Evolutionary conservation across 805 yeast genomes (phyloP), one percentile per base, ranked within the genome.

Genomic region (Suhomyces sp.): DNA sequence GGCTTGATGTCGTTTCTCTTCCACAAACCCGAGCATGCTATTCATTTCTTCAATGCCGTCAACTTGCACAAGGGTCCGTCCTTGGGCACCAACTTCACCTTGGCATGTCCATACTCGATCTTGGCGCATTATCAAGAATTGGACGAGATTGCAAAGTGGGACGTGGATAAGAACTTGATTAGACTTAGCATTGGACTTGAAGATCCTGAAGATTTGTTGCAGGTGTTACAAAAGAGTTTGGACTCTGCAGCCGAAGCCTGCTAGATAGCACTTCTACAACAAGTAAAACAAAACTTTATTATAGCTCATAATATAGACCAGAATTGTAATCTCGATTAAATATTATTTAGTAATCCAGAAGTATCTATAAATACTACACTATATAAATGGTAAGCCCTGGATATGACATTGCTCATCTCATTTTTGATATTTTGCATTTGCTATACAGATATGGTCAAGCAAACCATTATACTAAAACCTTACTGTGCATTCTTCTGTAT

Each of bases 111-210:
- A 7, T 92, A 92, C 68, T 80, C 96, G 6, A 81, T 92, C 45
- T 75, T 92, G 53, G 96, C 96, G 2, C 97, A 91, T 66, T 89
- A 83, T 67, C 78, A 76, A 50, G 97, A 91, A 67, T 71, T 90
- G 51, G 93, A 89, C 53, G 90, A 84, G 61, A 85, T 88, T 20
- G 88, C 80, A 47, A 74, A 82, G 60, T 91, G 89, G 85, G 96
- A 94, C 1, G 89, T 91, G 29, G 96, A 89, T 63, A 73, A 84
- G 53, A 79, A 86, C 63, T 71, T 92, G 55, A 84, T 92, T 46
- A 77, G 97, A 64, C 78, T 92, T 50, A 87, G 96, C 65, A 80
- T 92, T 51, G 98, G 98, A 0, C 73, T 91, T 48, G 98, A 92
- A 65, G 89, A 85, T 44, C 75, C 78, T 40, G 77, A 76, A 2